Conservation (phyloP, 805 yeast genomes). For the Metschnikowia borealis region DNA sequence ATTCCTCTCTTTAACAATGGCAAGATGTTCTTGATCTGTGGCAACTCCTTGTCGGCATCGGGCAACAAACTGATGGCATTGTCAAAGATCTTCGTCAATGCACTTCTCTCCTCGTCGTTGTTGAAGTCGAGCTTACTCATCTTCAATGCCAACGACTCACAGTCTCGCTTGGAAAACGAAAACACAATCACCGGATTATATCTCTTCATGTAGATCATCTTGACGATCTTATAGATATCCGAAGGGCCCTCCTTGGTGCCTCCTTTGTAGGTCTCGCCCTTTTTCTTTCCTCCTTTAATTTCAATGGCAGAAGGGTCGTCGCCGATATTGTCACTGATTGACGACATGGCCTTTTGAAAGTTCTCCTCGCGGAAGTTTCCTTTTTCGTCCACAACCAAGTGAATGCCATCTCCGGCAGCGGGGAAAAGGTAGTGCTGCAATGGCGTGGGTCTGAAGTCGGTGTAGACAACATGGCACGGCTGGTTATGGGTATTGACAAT, state of each 20-base stretch:
- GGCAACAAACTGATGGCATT: conserved; percentile 88
- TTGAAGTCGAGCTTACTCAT: conserved; percentile 96
- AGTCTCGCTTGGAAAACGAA: conserved; percentile 95
- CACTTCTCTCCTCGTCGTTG: conserved; percentile 88
- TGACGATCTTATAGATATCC: conserved; percentile 93
- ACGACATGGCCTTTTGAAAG: conserved; percentile 97
- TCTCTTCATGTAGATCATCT: conserved; percentile 95
- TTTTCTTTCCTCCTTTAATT: conserved; percentile 55
- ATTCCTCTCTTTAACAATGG: conserved; percentile 92
- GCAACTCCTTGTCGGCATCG: conserved; percentile 85
- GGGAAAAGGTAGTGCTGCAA: conserved; percentile 96
- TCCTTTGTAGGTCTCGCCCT: conserved; percentile 82
- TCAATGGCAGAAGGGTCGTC: conserved; percentile 71
- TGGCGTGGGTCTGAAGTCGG: conserved; percentile 98
- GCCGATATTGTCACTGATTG: conserved; percentile 76
- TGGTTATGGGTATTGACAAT: conserved; percentile 90
- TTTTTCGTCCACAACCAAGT: conserved; percentile 95
- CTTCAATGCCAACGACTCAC: conserved; percentile 89
- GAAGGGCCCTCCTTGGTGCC: conserved; percentile 73
- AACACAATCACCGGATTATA: conserved; percentile 98
- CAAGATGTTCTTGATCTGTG: conserved; percentile 88
- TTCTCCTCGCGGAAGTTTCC: conserved; percentile 95
- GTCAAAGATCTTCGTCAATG: conserved; percentile 81
- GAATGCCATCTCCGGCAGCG: conserved; percentile 97
- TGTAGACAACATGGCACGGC: conserved; percentile 97